Conservation (phyloP, 1,139 yeast species). For the Scheffersomyces insectosa region DNA sequence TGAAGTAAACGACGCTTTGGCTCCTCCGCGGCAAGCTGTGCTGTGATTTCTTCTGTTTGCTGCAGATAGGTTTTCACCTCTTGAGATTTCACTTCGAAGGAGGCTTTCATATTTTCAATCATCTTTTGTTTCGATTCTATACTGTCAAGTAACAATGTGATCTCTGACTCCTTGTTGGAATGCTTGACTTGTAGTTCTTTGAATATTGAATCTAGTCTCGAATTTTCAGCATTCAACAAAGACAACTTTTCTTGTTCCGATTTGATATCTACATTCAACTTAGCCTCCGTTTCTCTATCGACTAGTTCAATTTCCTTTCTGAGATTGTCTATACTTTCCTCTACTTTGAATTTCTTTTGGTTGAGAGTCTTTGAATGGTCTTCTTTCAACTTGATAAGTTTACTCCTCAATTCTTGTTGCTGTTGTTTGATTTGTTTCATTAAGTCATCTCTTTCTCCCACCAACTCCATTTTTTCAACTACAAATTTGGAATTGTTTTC, state of each 20-base stretch:
- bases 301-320: slow-evolving; percentile 14
- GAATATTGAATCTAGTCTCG: slow-evolving; percentile 6
- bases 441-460: slow-evolving; percentile 15
- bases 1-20: slow-evolving; percentile 63
- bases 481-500: slow-evolving; percentile 24
- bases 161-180: slow-evolving; percentile 21
- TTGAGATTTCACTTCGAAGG: slow-evolving; percentile 1
- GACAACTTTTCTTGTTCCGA: slow-evolving; percentile 3
- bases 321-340: slow-evolving; percentile 18
- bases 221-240: slow-evolving; percentile 5
- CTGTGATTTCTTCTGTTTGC: slow-evolving; percentile 22
- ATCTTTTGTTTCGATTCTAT: slow-evolving; percentile 10
- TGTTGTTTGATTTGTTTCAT: slow-evolving; percentile 11
- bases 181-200: slow-evolving; percentile 12
- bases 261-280: background rate
- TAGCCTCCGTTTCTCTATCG: slow-evolving; percentile 4
- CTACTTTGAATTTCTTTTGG: slow-evolving; percentile 20
- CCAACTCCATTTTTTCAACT: slow-evolving; percentile 23
- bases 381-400: slow-evolving; percentile 28
- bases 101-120: slow-evolving; percentile 7
- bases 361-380: slow-evolving; percentile 22
- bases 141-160: slow-evolving; percentile 15
- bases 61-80: slow-evolving; percentile 6
- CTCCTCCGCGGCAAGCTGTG: slow-evolving; percentile 25
- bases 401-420: slow-evolving; percentile 22